A percentile compares a stretch with the other conserved stretches of the same genome.
Conservation (phyloP, 2,329 filamentous ascomycete species). For the Plenodomus tracheiphilus region DNA sequence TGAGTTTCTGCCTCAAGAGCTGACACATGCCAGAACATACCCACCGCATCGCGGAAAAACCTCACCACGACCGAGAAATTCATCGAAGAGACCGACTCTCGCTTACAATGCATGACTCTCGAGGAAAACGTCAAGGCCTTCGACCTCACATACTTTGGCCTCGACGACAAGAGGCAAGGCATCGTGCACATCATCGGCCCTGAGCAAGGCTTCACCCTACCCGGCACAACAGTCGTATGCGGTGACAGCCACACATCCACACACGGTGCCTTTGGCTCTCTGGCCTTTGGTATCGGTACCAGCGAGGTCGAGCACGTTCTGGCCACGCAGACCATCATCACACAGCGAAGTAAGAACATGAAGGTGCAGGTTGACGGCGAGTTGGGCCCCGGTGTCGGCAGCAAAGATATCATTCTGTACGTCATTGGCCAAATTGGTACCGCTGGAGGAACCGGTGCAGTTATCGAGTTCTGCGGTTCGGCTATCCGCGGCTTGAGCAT, state of each 20-base stretch:
- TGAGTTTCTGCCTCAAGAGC: conserved; percentile 5
- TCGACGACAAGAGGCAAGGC: conserved; percentile 94
- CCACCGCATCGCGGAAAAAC: conserved; percentile 85
- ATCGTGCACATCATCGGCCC: conserved; percentile 99
- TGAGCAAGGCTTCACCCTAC: conserved; percentile 97
- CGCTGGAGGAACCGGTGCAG: conserved; percentile 88
- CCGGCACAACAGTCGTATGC: conserved; percentile 94
- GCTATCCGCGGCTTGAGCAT: conserved; percentile 88
- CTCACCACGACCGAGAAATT: conserved; percentile 94
- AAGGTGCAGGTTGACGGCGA: conserved; percentile 92
- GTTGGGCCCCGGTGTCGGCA: conserved; percentile 86
- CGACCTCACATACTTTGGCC: conserved; percentile 93
- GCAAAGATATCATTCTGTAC: conserved; percentile 92
- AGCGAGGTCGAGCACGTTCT: conserved; percentile 98
- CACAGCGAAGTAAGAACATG: conserved; percentile 98
- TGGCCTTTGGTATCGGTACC: conserved; percentile 96
- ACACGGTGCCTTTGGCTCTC: conserved; percentile 91
- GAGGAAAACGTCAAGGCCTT: conserved; percentile 98
- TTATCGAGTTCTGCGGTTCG: conserved; percentile 97
- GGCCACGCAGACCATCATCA: conserved; percentile 93
- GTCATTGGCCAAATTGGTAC: conserved; percentile 94
- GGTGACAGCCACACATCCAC: conserved; percentile 98
- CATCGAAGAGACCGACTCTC: conserved; percentile 91
- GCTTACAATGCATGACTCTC: conserved; percentile 90
- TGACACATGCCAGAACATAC: conserved; percentile 72